Evolutionary conservation across 371 early-diverging fungal species (phyloP).

Genomic region (Mucor lusitanicus): DNA sequence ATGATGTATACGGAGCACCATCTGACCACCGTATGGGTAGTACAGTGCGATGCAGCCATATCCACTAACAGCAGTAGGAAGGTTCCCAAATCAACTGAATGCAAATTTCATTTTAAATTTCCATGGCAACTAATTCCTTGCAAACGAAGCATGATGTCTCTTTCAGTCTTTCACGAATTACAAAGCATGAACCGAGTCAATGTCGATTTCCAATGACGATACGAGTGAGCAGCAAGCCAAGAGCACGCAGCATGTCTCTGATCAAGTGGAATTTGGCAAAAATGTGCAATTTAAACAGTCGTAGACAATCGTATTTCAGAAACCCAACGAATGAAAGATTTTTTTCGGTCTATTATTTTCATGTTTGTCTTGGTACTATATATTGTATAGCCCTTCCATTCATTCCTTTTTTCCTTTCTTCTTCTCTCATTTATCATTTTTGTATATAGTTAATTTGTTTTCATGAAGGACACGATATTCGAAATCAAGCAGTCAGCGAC

Average conservation of each 20-base stretch:
- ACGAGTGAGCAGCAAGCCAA: neutral
- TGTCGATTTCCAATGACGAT: neutral
- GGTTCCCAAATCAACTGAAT: neutral
- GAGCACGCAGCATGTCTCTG: neutral
- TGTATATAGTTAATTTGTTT: conserved; percentile 11
- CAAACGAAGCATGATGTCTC: neutral
- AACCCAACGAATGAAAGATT: conserved; percentile 28
- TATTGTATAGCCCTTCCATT: neutral
- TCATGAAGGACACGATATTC: conserved; percentile 18
- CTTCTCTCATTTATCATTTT: neutral
- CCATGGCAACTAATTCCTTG: neutral
- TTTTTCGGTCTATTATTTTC: conserved; percentile 13
- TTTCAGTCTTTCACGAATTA: neutral
- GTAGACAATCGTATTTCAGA: neutral
- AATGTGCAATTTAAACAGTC: neutral
- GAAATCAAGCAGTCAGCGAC: conserved; percentile 8
- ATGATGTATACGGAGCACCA: neutral
- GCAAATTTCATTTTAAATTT: neutral
- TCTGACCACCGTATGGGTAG: neutral
- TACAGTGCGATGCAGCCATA: neutral
- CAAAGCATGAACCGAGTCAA: neutral
- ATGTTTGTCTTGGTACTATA: conserved; percentile 1
- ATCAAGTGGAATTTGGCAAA: neutral
- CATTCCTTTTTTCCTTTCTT: neutral
- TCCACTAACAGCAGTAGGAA: neutral